These are phyloP conservation scores for Durotheca rogersii DNA, from an alignment of 495 filamentous ascomycete genomes.

Conservation along the genomic window DNA sequence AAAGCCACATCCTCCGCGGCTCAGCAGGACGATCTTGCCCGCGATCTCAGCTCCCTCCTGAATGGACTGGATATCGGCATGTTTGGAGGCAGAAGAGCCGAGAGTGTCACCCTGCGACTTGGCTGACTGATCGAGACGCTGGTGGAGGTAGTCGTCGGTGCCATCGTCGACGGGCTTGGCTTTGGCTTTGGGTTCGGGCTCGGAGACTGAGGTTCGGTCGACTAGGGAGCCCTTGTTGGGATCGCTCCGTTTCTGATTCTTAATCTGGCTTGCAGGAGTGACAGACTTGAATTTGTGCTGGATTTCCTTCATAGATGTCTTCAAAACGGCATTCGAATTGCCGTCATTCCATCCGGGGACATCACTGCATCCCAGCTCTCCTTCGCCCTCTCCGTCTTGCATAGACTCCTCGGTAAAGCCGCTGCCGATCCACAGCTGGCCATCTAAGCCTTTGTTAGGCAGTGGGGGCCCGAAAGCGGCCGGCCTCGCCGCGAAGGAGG, in stretches of 20 bases:
- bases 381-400: conserved; percentile 64
- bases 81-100: conserved; percentile 50
- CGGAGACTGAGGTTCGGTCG: conserved; percentile 25
- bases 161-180: conserved; percentile 62
- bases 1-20: conserved; percentile 93
- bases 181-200: conserved; percentile 25
- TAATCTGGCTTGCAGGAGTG: conserved; percentile 34
- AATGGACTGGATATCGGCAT: conserved; percentile 92
- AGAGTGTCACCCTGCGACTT: conserved; percentile 35
- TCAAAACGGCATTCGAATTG: conserved; percentile 35
- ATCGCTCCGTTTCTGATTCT: conserved; percentile 28
- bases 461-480: conserved; percentile 88
- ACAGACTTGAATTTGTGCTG: conserved; percentile 38
- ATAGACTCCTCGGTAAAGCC: conserved; percentile 77
- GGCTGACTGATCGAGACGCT: conserved; percentile 50
- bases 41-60: conserved; percentile 94
- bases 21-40: conserved; percentile 87
- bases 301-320: conserved; percentile 29
- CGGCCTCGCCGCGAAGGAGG: conserved; percentile 89
- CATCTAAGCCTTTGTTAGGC: conserved; percentile 72
- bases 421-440: conserved; percentile 85
- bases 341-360: conserved; percentile 84
- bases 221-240: conserved; percentile 27
- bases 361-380: conserved; percentile 96
- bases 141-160: conserved; percentile 88